Conservation (phyloP, 1,284 basidiomycete genomes). For the Stygiomarasmius scandens region DNA sequence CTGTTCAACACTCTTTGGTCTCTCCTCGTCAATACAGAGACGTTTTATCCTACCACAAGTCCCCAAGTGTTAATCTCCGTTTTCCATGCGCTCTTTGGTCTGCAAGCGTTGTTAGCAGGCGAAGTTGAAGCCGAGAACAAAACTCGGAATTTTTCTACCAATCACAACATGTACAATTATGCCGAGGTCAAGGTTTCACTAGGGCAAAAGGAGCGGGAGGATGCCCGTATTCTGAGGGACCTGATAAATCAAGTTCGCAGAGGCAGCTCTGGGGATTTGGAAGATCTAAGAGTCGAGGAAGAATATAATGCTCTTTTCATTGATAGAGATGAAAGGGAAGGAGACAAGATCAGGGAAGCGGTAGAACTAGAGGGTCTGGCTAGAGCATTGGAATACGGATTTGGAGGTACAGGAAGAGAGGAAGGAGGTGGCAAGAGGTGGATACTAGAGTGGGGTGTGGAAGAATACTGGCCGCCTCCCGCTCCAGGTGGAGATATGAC, state of each 20-base stretch:
- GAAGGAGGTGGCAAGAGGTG: background rate
- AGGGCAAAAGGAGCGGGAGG: conserved; percentile 20
- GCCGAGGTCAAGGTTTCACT: conserved; percentile 18
- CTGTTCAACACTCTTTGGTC: conserved; percentile 51
- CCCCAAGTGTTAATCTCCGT: conserved; percentile 56
- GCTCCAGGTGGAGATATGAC: conserved; percentile 1
- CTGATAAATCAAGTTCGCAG: conserved; percentile 38
- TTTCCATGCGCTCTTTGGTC: conserved; percentile 51
- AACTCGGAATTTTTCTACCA: background rate
- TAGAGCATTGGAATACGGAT: conserved; percentile 39
- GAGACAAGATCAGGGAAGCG: conserved; percentile 31
- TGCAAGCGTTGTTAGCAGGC: conserved; percentile 42
- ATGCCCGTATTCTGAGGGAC: conserved; percentile 34
- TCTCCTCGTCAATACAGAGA: conserved; percentile 51
- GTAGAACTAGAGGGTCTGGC: conserved; percentile 42
- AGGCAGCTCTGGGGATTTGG: conserved; percentile 42
- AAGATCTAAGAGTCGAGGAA: conserved; percentile 38
- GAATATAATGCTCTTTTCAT: conserved; percentile 37
- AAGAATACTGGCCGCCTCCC: conserved; percentile 54
- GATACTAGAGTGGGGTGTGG: background rate
- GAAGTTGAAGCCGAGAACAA: conserved; percentile 18
- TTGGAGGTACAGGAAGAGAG: background rate
- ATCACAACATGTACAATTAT: background rate
- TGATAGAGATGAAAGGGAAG: conserved; percentile 26
- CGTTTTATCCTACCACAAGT: conserved; percentile 43